phyloP scores from a whole-genome alignment of 2,329 filamentous ascomycete genomes.

The Scortechinia acanthostroma region DNA sequence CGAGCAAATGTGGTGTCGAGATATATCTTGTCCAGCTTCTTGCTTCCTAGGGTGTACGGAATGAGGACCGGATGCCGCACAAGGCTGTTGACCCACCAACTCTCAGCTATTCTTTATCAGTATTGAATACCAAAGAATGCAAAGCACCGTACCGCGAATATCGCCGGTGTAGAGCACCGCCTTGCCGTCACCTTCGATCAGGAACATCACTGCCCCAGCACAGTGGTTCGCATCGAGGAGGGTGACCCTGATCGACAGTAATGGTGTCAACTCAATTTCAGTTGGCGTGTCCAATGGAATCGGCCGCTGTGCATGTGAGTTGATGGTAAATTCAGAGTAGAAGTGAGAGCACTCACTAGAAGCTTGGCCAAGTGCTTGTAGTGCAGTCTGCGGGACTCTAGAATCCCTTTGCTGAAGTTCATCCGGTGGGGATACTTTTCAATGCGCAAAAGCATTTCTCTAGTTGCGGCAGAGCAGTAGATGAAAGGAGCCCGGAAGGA shows the following conservation, averaged over 20 bases:
- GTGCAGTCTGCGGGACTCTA: conserved; percentile 68
- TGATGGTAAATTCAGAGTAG: conserved; percentile 6
- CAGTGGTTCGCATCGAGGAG: conserved; percentile 90
- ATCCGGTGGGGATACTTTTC: conserved; percentile 75
- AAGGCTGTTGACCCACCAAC: conserved; percentile 76
- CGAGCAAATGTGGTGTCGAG: conserved; percentile 72
- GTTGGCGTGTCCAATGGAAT: conserved; percentile 78
- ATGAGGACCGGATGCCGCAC: conserved; percentile 66
- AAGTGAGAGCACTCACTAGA: conserved; percentile 34
- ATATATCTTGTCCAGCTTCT: conserved; percentile 73
- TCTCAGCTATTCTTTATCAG: conserved; percentile 34
- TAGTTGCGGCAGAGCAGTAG: conserved; percentile 81
- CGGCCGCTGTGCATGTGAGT: conserved; percentile 45
- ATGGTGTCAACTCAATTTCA: conserved; percentile 64
- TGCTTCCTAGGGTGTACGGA: conserved; percentile 64
- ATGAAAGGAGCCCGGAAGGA: conserved; percentile 73
- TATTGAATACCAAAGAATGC: not conserved
- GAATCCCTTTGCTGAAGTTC: conserved; percentile 71
- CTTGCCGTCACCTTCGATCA: conserved; percentile 69
- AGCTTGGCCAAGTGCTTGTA: conserved; percentile 71
- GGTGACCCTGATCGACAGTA: conserved; percentile 68
- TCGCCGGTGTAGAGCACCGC: conserved; percentile 85
- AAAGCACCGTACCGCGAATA: conserved; percentile 54
- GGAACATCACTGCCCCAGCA: conserved; percentile 82
- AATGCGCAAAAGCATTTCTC: conserved; percentile 71